Evolutionary conservation across 2,329 filamentous ascomycete species (phyloP), one percentile per base, ranked within the genome.

Genomic region (Hypoxylon rubiginosum): DNA sequence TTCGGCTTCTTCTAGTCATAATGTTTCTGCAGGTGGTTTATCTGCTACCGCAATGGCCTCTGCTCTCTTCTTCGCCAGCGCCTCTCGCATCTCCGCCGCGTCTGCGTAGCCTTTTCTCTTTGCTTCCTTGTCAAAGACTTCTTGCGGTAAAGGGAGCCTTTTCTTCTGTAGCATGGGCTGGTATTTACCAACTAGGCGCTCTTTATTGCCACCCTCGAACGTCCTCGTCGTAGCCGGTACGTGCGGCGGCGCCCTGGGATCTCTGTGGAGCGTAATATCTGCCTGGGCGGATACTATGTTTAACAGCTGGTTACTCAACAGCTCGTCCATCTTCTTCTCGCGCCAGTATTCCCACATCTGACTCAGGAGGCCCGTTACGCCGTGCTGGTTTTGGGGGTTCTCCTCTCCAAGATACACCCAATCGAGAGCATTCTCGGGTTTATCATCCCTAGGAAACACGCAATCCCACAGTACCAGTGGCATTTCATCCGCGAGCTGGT

Each of bases 401-500:
- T 90, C 86, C 68, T 95, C 92, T 46, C 92, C 92, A 1, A 92
- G 85, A 78, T 94, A 92, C 0, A 94, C 79, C 95, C 96, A 99
- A 17, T 89, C 77, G 60, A 97, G 76, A 0, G 85, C 84, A 76
- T 96, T 75, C 39, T 76, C 73, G 55, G 77, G 71, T 11, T 73
- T 71, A 45, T 78, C 74, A 28, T 80, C 79, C 63, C 81, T 80
- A 0, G 93, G 93, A 79, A 97, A 99, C 34, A 97, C 85, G 79
- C 95, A 98, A 80, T 98, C 93, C 95, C 95, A 98, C 5, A 99
- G 87, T 15, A 98, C 96, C 8, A 99, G 86, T 1, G 96, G 95
- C 26, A 90, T 88, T 77, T 98, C 95, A 53, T 91, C 90, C 0
- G 96, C 96, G 89, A 99, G 97, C 75, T 92, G 88, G 80, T 98